phyloP scores from a whole-genome alignment of 148 eudicot genomes.

The Rhododendron griersonianum region DNA sequence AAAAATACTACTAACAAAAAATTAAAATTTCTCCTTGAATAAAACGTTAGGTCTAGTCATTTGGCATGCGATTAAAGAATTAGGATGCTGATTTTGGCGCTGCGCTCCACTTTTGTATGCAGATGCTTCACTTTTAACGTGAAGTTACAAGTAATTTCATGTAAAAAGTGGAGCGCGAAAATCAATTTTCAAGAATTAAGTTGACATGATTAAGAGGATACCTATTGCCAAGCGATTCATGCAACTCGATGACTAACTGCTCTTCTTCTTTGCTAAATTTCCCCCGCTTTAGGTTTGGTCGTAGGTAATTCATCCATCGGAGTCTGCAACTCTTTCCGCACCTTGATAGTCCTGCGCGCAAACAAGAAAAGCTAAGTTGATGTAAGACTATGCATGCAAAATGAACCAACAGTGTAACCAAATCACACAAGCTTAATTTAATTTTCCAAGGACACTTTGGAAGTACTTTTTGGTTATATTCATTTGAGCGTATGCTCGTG shows the following conservation, averaged over 20 bases:
- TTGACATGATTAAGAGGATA: not conserved
- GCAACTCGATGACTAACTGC: conserved; percentile 43
- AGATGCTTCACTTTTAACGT: no score
- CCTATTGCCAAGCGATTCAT: conserved; percentile 58
- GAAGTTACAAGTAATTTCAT: no score
- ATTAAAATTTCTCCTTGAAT: not conserved
- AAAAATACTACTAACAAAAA: not conserved
- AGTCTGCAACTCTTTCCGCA: conserved; percentile 74
- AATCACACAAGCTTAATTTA: not conserved
- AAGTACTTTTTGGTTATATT: not conserved
- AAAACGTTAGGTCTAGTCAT: not conserved
- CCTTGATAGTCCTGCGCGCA: conserved; percentile 34
- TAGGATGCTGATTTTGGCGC: no score
- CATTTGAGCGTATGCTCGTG: not conserved
- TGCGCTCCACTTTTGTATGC: no score
- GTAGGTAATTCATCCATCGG: conserved; percentile 39
- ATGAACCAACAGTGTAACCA: not conserved
- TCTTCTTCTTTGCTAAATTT: conserved; percentile 53
- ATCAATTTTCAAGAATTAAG: not conserved
- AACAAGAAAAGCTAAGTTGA: not conserved
- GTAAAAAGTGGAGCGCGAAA: no score
- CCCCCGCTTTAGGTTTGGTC: conserved; percentile 54
- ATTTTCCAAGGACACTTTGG: not conserved
- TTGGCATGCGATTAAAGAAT: not conserved
- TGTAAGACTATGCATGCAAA: not conserved